Evolutionary conservation across 768 basidiomycete species (phyloP), one percentile per base, ranked within the genome.

Genomic region (Trametes maxima): DNA sequence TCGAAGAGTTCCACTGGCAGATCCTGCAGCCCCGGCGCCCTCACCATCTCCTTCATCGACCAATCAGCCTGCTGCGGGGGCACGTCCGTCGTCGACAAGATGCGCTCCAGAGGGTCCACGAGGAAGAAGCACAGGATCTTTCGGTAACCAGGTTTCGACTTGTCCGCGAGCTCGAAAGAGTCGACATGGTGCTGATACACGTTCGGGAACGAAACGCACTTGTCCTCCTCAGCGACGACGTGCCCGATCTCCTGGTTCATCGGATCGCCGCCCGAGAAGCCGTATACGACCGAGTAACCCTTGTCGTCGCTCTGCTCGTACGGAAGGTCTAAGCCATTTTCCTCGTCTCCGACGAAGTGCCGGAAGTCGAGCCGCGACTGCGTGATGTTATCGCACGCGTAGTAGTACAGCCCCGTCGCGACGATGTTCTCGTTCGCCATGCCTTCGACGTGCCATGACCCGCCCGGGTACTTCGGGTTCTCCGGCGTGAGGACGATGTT

Each of bases 101-200:
- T 69, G 1, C 60, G 44, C 25, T 65, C 44, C 14, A 66, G 57
- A 6, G 78, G 78, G 56, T 79, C 73, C 56, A 77, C 71, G 48
- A 79, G 73, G 66, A 76, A 76, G 53, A 78, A 66, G 7, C 70
- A 70, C 28, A 79, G 65, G 22, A 79, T 78, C 65, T 76, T 79
- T 22, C 76, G 68, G 56, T 75, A 69, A 1, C 77, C 78, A 0
- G 75, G 75, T 57, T 71, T 70, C 19, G 71, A 63, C 3, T 59
- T 55, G 56, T 79, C 75, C 10, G 44, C 54, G 40, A 78, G 72
- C 39, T 67, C 54, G 62, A 79, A 79, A 6, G 75, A 68, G 35
- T 68, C 68, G 25, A 78, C 74, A 24, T 66, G 68, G 62, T 78
- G 75, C 59, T 78, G 77, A 58, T 74, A 76, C 24, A 73, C 59